A percentile compares a stretch with the other conserved stretches of the same genome.
Conservation (phyloP, 495 filamentous ascomycete species). For the Penicillium roqueforti region DNA sequence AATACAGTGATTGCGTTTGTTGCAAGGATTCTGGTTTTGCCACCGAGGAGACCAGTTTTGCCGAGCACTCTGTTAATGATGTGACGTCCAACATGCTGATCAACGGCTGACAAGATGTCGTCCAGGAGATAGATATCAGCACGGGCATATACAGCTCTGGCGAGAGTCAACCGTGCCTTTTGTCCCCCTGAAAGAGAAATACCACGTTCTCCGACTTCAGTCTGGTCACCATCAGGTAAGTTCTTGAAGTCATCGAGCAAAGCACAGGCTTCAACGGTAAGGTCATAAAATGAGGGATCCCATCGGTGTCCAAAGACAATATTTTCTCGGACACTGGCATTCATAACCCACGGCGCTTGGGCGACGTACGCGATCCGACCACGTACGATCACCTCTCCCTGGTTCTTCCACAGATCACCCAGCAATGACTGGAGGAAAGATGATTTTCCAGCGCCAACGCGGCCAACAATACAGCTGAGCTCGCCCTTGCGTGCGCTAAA, state of each 20-base stretch:
- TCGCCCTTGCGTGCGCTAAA: slow-evolving; percentile 87
- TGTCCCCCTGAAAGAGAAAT: slow-evolving; percentile 97
- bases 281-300: slow-evolving; percentile 92
- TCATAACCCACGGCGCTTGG: slow-evolving; percentile 96
- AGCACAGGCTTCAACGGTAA: slow-evolving; percentile 90
- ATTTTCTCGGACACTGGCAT: slow-evolving; percentile 92
- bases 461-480: slow-evolving; percentile 88
- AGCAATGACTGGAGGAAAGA: slow-evolving; percentile 82
- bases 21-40: slow-evolving; percentile 89
- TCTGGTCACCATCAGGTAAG: slow-evolving; percentile 93
- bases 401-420: slow-evolving; percentile 85
- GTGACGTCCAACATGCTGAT: slow-evolving; percentile 95
- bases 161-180: slow-evolving; percentile 91
- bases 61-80: slow-evolving; percentile 93
- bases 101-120: slow-evolving; percentile 91
- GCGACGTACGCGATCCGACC: slow-evolving; percentile 86
- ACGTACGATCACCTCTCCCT: slow-evolving; percentile 77
- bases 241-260: slow-evolving; percentile 86
- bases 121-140: slow-evolving; percentile 97
- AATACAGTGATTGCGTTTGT: slow-evolving; percentile 96
- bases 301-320: slow-evolving; percentile 95
- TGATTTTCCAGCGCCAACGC: slow-evolving; percentile 92
- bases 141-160: slow-evolving; percentile 92
- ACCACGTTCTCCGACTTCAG: slow-evolving; percentile 93
- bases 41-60: slow-evolving; percentile 69